Conservation (phyloP, 2,329 filamentous ascomycete species). For the Stagonosporopsis vannaccii region DNA sequence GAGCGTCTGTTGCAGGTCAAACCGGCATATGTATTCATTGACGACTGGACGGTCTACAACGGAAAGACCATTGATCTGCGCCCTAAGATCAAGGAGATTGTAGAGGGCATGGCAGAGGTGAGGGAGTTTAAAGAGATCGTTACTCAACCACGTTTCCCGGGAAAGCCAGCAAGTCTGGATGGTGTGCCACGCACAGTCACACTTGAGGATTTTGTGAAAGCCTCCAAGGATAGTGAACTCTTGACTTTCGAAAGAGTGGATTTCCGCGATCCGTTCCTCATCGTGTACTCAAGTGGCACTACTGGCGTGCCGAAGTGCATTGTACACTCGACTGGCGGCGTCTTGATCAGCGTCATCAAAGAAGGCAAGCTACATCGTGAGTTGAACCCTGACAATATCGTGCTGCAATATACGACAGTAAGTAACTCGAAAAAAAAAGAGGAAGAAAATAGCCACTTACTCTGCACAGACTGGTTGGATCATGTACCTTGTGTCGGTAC, state of each 20-base stretch:
- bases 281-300: slow-evolving; percentile 81
- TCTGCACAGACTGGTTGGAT: slow-evolving; percentile 67
- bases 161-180: slow-evolving; percentile 65
- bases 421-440: slow-evolving; percentile 20
- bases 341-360: slow-evolving; percentile 66
- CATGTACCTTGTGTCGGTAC: slow-evolving; percentile 76
- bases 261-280: slow-evolving; percentile 78
- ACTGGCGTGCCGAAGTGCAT: slow-evolving; percentile 87
- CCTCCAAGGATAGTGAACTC: slow-evolving; percentile 48
- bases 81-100: slow-evolving; percentile 73
- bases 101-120: slow-evolving; percentile 67
- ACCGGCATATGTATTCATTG: slow-evolving; percentile 82
- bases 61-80: slow-evolving; percentile 76
- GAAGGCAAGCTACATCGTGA: slow-evolving; percentile 66
- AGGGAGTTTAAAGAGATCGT: slow-evolving; percentile 69
- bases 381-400: slow-evolving; percentile 52
- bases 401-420: slow-evolving; percentile 65
- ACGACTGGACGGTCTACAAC: slow-evolving; percentile 81
- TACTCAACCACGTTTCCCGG: slow-evolving; percentile 69
- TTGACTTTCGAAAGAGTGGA: slow-evolving; percentile 66
- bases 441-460: neutral
- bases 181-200: slow-evolving; percentile 58
- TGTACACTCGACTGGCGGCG: slow-evolving; percentile 75
- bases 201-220: slow-evolving; percentile 52
- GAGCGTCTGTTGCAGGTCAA: slow-evolving; percentile 77